Evolutionary conservation across 345 rosid genomes (phyloP).

Genomic region (Syzygium grande): DNA sequence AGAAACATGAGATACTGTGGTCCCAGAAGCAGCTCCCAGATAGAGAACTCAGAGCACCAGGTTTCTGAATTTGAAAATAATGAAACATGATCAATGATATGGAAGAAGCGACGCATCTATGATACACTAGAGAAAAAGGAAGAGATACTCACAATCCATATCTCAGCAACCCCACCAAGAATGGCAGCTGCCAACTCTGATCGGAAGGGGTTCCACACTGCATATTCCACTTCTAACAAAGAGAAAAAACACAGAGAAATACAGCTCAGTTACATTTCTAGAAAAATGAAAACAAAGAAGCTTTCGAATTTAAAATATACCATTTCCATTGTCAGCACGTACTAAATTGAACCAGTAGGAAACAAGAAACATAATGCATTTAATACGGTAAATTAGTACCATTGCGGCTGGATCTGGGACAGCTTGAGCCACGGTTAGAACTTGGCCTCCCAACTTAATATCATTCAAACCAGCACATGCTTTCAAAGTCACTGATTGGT

Average conservation of each 20-base stretch:
- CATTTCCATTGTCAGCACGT: background rate
- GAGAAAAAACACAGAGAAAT: background rate
- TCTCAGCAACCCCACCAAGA: conserved; percentile 85
- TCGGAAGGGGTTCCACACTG: conserved; percentile 97
- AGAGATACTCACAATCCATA: too few species aligned
- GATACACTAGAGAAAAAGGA: too few species aligned
- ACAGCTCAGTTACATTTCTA: background rate
- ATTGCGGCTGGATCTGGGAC: conserved; percentile 21
- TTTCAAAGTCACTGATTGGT: conserved; percentile 55
- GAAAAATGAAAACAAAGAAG: background rate
- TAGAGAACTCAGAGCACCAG: conserved; percentile 88
- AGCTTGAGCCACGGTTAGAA: conserved; percentile 69
- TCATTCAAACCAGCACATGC: conserved; percentile 92
- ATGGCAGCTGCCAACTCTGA: conserved; percentile 94
- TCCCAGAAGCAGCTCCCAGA: too few species aligned
- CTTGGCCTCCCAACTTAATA: conserved; percentile 83
- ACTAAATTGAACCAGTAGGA: conserved; percentile 10
- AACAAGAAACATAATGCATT: background rate
- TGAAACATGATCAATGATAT: too few species aligned
- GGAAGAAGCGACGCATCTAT: background rate
- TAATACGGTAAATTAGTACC: conserved; percentile 32
- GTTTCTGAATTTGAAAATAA: conserved; percentile 35
- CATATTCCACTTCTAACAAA: conserved; percentile 49
- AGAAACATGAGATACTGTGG: too few species aligned
- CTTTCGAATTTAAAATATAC: conserved; percentile 3